Base-by-base conservation (phyloP, 2,329 filamentous ascomycete genomes). In the Monosporascus sp. region DNA sequence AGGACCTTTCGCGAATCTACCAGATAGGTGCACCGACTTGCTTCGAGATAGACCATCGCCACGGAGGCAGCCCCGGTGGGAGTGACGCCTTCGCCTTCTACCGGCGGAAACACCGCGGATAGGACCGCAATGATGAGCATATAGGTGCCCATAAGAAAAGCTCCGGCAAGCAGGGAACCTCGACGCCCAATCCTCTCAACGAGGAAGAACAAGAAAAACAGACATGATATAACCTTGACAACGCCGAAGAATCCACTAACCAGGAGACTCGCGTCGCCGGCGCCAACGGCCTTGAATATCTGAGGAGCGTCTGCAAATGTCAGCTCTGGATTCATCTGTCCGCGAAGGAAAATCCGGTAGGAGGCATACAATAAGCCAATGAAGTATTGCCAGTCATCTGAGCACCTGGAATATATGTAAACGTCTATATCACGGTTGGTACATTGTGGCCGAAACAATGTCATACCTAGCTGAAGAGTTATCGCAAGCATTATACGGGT, bases 201-300 rank as follows among this genome's bases (percentile, higher is more conserved):
- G 17, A 79, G 65, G 57, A 75, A 77, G 16, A 78, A 60, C 9
- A 78, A 68, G 61, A 78, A 79, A 54, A 72, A 69, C 11, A 68
- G 53, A 44, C 76, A 76, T 3, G 76, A 74, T 0, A 77, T 66
- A 24, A 80, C 74, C 63, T 80, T 80, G 54, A 78, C 73, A 7
- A 78, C 65, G 3, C 78, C 77, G 44, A 81, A 80, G 64, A 80
- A 78, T 9, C 77, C 78, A 1, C 75, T 79, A 50, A 80, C 70
- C 7, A 80, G 67, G 40, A 78, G 73, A 31, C 69, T 66, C n/a
- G 74, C 68, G 43, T 72, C 64, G 5, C 76, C 75, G 6, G 76
- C 75, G 4, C 77, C 77, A 9, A 80, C 74, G 3, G 75, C 70
- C 16, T 68, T 67, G 64, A 80, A 80, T 41, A 80, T 75, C 59